Conservation (phyloP, 805 yeast species). For the Teunomyces kruisii region DNA sequence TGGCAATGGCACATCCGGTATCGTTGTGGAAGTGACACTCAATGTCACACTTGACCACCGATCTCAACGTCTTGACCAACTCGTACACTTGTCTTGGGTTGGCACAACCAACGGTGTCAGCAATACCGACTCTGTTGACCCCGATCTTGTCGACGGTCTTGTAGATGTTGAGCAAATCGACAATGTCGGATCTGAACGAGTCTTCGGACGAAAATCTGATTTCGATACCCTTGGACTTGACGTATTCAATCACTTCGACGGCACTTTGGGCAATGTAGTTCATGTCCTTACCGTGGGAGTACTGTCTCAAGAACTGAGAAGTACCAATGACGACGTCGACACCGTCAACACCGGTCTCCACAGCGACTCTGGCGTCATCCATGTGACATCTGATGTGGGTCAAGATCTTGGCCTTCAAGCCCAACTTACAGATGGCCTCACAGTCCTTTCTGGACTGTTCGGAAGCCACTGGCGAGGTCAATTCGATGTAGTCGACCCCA, state of each 20-base stretch:
- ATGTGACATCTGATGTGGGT: conserved; percentile 63
- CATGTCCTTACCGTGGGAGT: conserved; percentile 63
- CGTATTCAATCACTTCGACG: conserved; percentile 58
- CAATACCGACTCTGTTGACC: conserved; percentile 62
- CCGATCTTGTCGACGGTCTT: conserved; percentile 63
- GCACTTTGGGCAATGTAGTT: conserved; percentile 57
- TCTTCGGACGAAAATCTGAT: conserved; percentile 60
- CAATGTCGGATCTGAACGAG: conserved; percentile 60
- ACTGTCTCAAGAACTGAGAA: conserved; percentile 55
- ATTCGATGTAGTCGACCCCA: conserved; percentile 60
- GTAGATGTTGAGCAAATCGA: conserved; percentile 57
- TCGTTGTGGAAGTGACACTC: conserved; percentile 65
- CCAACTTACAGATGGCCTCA: conserved; percentile 59
- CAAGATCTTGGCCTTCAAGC: conserved; percentile 56
- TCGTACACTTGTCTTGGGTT: conserved; percentile 64
- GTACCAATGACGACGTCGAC: conserved; percentile 63
- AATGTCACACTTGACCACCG: conserved; percentile 58
- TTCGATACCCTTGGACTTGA: conserved; percentile 59
- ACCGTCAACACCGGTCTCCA: conserved; percentile 63
- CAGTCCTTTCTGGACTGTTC: conserved; percentile 58
- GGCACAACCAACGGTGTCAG: conserved; percentile 65
- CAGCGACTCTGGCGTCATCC: conserved; percentile 62
- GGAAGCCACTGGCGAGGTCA: conserved; percentile 60
- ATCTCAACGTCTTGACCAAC: conserved; percentile 55
- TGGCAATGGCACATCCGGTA: conserved; percentile 64